A percentile compares a stretch with the other conserved stretches of the same genome.
phyloP scores from a whole-genome alignment of 176 grass and related monocot genomes.

The Musa schizocarpa region DNA sequence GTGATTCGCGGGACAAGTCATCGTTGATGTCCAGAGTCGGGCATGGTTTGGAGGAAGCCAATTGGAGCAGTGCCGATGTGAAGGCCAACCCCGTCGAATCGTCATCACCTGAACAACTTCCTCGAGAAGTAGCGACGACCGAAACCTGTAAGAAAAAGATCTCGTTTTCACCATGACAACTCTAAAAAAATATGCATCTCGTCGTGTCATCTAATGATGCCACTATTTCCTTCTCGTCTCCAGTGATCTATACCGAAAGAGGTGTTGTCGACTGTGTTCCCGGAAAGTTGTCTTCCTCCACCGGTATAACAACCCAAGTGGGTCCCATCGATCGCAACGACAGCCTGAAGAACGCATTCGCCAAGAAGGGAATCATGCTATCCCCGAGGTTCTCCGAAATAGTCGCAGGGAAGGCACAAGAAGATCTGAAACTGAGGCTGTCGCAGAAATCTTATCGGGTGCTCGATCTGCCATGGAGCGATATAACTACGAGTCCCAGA shows the following conservation, averaged over 20 bases:
- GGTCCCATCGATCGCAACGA: slow-evolving; percentile 2
- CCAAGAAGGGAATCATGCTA: slow-evolving; percentile 22
- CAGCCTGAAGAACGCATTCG: slow-evolving; percentile 25
- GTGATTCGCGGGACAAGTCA: neutral
- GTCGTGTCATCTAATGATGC: no score
- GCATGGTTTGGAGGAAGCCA: neutral
- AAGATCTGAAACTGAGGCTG: slow-evolving; percentile 52
- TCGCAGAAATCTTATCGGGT: slow-evolving; percentile 28
- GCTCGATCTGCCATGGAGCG: slow-evolving; percentile 26
- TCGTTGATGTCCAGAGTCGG: neutral
- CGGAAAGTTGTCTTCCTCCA: neutral
- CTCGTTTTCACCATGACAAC: no score
- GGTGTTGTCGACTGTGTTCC: neutral
- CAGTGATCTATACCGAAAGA: no score
- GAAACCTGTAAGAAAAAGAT: no score
- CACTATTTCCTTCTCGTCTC: no score
- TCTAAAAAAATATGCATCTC: no score
- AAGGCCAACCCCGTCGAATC: neutral
- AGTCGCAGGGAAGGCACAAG: slow-evolving; percentile 32
- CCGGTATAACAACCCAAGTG: neutral
- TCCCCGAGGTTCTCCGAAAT: slow-evolving; percentile 20
- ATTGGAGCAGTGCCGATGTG: neutral
- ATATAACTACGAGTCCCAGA: slow-evolving; percentile 22
- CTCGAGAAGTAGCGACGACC: neutral
- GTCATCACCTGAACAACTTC: neutral